These are phyloP conservation scores for Colletotrichum chlorophyti DNA, from an alignment of 2,329 filamentous ascomycete species.

Conservation along the genomic window DNA sequence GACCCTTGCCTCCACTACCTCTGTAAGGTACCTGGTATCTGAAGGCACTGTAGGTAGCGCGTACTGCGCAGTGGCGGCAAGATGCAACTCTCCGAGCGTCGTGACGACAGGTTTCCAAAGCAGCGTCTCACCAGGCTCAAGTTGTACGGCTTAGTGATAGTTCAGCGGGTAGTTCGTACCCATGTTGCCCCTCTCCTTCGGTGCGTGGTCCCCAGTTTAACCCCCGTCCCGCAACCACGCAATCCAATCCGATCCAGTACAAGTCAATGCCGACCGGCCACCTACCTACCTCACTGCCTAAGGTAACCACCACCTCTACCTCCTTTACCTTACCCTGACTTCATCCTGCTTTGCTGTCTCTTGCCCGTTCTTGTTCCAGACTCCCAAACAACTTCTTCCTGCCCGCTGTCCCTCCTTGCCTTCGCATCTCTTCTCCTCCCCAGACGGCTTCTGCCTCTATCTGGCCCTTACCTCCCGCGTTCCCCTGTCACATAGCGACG, in stretches of 20 bases:
- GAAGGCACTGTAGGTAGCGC: too few relatives aligned
- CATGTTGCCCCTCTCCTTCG: conserved; percentile 26
- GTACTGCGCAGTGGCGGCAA: too few relatives aligned
- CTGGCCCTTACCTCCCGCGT: background rate
- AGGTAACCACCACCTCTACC: background rate
- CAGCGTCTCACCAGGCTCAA: too few relatives aligned
- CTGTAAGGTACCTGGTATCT: too few relatives aligned
- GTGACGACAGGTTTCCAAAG: too few relatives aligned
- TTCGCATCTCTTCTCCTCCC: background rate
- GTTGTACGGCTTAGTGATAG: too few relatives aligned
- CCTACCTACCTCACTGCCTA: conserved; percentile 7
- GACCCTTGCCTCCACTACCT: too few relatives aligned
- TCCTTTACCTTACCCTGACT: background rate
- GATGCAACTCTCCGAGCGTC: too few relatives aligned
- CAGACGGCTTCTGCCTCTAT: background rate
- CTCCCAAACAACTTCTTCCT: conserved; percentile 12
- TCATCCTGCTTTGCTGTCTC: conserved; percentile 2
- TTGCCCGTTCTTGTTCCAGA: conserved; percentile 1
- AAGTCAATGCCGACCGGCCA: conserved; percentile 16
- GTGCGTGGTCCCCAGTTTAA: too few relatives aligned
- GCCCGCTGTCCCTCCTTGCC: background rate
- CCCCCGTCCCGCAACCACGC: conserved; percentile 15
- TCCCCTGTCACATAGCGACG: background rate
- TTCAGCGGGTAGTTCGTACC: too few relatives aligned
- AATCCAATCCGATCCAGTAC: too few relatives aligned